Percentiles rank a stretch among this genome's conserved stretches.
Evolutionary conservation across 1,284 basidiomycete genomes (phyloP).

Genomic region (Limonomyces culmigenus): DNA sequence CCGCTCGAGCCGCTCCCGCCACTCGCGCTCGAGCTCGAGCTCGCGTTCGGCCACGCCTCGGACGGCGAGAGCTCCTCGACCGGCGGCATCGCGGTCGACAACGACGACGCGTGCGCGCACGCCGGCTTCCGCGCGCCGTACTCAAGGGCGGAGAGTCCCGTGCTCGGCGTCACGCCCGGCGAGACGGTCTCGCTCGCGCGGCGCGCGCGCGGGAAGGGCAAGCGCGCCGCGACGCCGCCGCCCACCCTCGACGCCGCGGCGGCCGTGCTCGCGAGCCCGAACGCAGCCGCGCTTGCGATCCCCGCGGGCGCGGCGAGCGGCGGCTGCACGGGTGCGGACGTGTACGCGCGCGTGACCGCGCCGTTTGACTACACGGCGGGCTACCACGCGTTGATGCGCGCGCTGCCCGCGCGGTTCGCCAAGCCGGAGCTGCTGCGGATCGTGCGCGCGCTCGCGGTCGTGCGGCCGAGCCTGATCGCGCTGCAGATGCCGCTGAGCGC

Average conservation of each 20-base stretch:
- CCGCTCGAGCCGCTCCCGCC: background rate
- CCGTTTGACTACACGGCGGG: slow-evolving; percentile 88
- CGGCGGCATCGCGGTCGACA: too few species aligned
- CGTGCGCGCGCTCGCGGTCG: slow-evolving; percentile 86
- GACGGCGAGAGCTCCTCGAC: too few species aligned
- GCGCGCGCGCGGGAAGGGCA: too few species aligned
- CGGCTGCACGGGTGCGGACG: slow-evolving; percentile 16
- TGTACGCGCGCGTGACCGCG: slow-evolving; percentile 60
- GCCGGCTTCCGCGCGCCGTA: background rate
- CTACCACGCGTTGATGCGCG: slow-evolving; percentile 89
- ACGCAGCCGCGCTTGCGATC: background rate
- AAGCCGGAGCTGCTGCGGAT: slow-evolving; percentile 92
- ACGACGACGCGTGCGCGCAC: background rate
- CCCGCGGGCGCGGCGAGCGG: too few species aligned
- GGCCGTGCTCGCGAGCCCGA: background rate
- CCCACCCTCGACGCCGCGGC: background rate
- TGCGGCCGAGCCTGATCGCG: slow-evolving; percentile 89
- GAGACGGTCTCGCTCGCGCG: background rate
- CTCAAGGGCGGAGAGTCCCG: background rate
- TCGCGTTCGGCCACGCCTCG: too few species aligned
- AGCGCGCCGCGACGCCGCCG: too few species aligned
- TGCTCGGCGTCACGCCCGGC: background rate
- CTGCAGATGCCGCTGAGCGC: slow-evolving; percentile 89
- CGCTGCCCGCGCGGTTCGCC: slow-evolving; percentile 79
- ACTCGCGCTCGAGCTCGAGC: too few species aligned